These are phyloP conservation scores for Massariosphaeria phaeospora DNA, from an alignment of 495 filamentous ascomycete species.

Conservation along the genomic window DNA sequence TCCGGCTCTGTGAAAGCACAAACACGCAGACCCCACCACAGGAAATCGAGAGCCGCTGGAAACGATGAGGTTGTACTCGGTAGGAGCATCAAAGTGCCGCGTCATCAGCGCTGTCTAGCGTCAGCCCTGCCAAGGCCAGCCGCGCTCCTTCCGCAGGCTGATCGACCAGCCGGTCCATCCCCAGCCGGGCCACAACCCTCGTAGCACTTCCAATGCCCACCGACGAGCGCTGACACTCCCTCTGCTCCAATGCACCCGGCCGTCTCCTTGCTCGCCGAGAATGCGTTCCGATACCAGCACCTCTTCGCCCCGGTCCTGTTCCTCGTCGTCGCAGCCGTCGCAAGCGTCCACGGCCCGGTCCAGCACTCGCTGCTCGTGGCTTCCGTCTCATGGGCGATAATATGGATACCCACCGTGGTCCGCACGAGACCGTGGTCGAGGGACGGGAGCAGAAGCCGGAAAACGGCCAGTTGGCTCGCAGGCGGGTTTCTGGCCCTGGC, in stretches of 20 bases:
- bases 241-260: conserved; percentile 32
- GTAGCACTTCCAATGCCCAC: conserved; percentile 9
- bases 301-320: conserved; percentile 26
- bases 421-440: conserved; percentile 21
- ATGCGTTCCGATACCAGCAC: conserved; percentile 20
- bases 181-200: no score
- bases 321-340: conserved; percentile 28
- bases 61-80: no score
- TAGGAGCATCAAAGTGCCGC: no score
- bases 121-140: no score
- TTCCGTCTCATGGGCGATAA: conserved; percentile 34
- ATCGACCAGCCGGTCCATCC: no score
- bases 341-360: conserved; percentile 29
- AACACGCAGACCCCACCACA: no score
- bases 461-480: conserved; percentile 30
- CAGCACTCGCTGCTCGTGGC: conserved; percentile 38
- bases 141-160: no score
- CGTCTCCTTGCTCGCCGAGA: conserved; percentile 16
- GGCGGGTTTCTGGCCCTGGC: conserved; percentile 37
- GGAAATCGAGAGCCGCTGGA: no score
- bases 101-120: no score
- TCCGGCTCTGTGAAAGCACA: no score
- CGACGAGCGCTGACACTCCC: conserved; percentile 12
- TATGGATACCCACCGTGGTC: conserved; percentile 32
- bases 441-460: conserved; percentile 12